Percentiles rank a stretch among this genome's conserved stretches.
Conservation (phyloP, 371 early-diverging fungal species). For the Zopfochytrium polystomum region DNA sequence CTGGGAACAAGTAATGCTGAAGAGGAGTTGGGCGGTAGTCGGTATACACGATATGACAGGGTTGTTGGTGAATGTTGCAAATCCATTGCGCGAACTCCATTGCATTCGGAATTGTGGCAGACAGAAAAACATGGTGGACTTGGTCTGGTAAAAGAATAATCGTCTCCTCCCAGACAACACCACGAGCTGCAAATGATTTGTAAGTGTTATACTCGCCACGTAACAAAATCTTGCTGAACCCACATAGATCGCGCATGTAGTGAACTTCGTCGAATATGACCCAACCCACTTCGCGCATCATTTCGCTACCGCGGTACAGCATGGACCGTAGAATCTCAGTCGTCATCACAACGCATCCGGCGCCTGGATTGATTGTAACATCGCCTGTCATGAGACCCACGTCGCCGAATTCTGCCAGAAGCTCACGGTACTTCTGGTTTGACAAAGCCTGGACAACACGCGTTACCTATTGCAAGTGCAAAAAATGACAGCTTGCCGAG, state of each 20-base stretch:
- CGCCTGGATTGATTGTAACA: slow-evolving; percentile 97
- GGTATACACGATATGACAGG: slow-evolving; percentile 99
- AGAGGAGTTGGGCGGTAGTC: slow-evolving; percentile 99
- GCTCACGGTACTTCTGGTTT: slow-evolving; percentile 99
- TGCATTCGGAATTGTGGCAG: slow-evolving; percentile 99
- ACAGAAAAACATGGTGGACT: slow-evolving; percentile 95
- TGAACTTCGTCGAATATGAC: slow-evolving; percentile 99
- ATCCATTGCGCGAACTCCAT: slow-evolving; percentile 99
- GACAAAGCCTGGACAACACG: slow-evolving; percentile 75
- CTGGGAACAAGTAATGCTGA: slow-evolving; percentile 95
- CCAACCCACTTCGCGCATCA: slow-evolving; percentile 99
- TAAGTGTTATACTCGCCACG: neutral
- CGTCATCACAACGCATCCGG: slow-evolving; percentile 99
- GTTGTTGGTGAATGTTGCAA: slow-evolving; percentile 90
- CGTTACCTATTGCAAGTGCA: neutral
- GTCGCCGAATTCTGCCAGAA: slow-evolving; percentile 96
- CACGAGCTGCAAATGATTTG: slow-evolving; percentile 58
- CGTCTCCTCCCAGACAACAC: slow-evolving; percentile 99
- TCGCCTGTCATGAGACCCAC: slow-evolving; percentile 99
- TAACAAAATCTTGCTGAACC: neutral
- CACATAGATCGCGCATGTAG: slow-evolving; percentile 92
- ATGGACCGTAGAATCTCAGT: slow-evolving; percentile 99
- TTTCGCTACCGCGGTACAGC: slow-evolving; percentile 98
- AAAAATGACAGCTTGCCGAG: neutral
- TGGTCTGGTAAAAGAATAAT: slow-evolving; percentile 95